Conservation (phyloP, 495 filamentous ascomycete species). For the Neurospora sp. region DNA sequence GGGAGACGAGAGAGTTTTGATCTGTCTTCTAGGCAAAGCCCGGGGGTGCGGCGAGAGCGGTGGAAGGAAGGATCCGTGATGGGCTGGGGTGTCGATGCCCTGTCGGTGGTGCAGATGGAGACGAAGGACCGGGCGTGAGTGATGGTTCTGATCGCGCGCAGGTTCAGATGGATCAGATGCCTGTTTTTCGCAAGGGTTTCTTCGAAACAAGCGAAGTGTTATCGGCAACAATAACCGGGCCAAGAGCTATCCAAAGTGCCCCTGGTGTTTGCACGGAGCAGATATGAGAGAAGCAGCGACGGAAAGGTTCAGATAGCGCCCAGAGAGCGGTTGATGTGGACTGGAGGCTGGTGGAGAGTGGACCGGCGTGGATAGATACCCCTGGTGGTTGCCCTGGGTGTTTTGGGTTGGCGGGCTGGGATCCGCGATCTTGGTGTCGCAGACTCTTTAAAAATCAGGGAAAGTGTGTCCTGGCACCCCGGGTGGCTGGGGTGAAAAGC, state of each 20-base stretch:
- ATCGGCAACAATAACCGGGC: not conserved
- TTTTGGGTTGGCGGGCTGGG: conserved; percentile 1
- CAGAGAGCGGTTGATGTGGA: not conserved
- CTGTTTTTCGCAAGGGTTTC: not conserved
- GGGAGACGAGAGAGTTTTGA: conserved; percentile 18
- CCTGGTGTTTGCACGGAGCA: not conserved
- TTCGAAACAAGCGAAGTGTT: not conserved
- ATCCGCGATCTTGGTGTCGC: conserved; percentile 5
- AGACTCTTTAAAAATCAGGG: conserved; percentile 14
- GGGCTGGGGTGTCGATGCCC: not conserved
- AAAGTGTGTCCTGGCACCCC: conserved; percentile 1
- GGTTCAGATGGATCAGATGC: not conserved
- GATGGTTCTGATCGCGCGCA: not conserved
- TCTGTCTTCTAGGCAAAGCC: conserved; percentile 4
- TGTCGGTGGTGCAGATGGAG: not conserved
- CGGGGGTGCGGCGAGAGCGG: not conserved
- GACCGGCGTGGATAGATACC: not conserved
- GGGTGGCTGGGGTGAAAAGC: conserved; percentile 1
- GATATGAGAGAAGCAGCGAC: not conserved
- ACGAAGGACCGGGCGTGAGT: not conserved
- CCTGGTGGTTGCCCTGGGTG: not conserved
- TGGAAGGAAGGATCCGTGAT: conserved; percentile 9
- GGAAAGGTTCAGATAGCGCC: not conserved
- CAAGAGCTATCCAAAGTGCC: not conserved
- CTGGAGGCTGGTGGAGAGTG: not conserved